Conservation (phyloP, 176 grass and related monocot genomes). For the Musa troglodytarum region DNA sequence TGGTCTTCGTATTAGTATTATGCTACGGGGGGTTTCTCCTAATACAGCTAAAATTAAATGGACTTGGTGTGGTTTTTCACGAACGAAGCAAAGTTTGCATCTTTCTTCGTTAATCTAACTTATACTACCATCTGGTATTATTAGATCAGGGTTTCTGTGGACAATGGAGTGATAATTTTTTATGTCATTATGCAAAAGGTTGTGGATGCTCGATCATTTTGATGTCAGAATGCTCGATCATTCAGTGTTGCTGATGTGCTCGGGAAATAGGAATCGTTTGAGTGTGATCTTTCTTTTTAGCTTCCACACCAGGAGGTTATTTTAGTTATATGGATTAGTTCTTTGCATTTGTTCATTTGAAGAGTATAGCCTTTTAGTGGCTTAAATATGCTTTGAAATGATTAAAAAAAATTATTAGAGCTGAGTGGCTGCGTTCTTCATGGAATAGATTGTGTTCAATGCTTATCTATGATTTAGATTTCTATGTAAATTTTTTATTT, state of each 20-base stretch:
- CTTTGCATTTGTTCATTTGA: neutral
- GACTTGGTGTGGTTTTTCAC: neutral
- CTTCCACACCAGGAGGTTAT: neutral
- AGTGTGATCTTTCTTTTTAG: neutral
- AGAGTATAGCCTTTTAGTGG: neutral
- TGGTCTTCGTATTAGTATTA: too few species aligned
- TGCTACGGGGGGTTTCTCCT: too few species aligned
- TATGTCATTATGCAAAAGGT: neutral
- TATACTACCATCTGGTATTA: neutral
- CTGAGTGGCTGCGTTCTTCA: neutral
- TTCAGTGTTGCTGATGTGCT: too few species aligned
- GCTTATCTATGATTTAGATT: neutral
- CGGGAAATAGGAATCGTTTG: too few species aligned
- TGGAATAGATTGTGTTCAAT: neutral
- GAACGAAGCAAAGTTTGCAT: neutral
- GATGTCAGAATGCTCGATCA: too few species aligned
- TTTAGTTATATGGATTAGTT: slow-evolving; percentile 25
- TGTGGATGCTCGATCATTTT: too few species aligned
- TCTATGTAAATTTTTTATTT: neutral
- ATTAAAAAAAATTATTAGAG: neutral
- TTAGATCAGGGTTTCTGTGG: neutral
- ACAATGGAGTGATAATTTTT: neutral
- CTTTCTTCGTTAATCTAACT: neutral
- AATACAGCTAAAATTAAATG: neutral
- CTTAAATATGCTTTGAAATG: neutral